A percentile compares a stretch with the other conserved stretches of the same genome.
phyloP scores from a whole-genome alignment of 2,329 filamentous ascomycete species.

The Parascedosporium putredinis region DNA sequence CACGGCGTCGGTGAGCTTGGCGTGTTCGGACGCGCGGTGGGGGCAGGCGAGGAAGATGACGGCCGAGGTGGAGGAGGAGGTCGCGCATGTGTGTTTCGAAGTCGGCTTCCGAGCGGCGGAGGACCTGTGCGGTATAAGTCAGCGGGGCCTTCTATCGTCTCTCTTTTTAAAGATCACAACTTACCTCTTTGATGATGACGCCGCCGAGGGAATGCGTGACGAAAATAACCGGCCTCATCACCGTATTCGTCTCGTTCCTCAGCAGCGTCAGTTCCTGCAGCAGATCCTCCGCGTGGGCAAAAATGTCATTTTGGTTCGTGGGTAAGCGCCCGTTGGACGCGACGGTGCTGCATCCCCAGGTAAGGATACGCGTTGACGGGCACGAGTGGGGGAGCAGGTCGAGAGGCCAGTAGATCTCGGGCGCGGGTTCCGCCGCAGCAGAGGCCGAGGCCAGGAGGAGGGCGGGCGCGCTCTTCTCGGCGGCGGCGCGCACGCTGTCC shows the following conservation, averaged over 20 bases:
- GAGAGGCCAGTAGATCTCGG: conserved; percentile 20
- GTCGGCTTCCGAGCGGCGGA: conserved; percentile 18
- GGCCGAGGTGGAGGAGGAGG: conserved; percentile 17
- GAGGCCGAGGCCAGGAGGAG: no score
- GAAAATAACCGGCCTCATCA: conserved; percentile 17
- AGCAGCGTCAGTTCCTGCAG: conserved; percentile 17
- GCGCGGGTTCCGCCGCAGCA: conserved; percentile 1
- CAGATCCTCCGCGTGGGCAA: conserved; percentile 19
- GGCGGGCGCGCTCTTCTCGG: not conserved
- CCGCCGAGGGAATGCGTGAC: conserved; percentile 21
- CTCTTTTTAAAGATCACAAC: not conserved
- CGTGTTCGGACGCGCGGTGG: conserved; percentile 19
- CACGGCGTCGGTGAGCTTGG: conserved; percentile 17
- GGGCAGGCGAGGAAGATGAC: conserved; percentile 21
- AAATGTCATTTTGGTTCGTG: conserved; percentile 18
- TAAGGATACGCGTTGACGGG: conserved; percentile 18
- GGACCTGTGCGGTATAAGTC: conserved; percentile 13
- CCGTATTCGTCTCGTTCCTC: conserved; percentile 10
- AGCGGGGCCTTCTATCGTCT: not conserved
- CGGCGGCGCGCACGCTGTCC: not conserved
- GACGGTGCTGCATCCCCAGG: conserved; percentile 21
- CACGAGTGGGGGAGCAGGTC: conserved; percentile 21
- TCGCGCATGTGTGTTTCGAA: conserved; percentile 15
- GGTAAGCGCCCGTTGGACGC: conserved; percentile 16
- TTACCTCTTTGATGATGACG: conserved; percentile 22